Evolutionary conservation across 345 rosid genomes (phyloP), one percentile per base, ranked within the genome.

Genomic region (Aquilaria malaccensis): DNA sequence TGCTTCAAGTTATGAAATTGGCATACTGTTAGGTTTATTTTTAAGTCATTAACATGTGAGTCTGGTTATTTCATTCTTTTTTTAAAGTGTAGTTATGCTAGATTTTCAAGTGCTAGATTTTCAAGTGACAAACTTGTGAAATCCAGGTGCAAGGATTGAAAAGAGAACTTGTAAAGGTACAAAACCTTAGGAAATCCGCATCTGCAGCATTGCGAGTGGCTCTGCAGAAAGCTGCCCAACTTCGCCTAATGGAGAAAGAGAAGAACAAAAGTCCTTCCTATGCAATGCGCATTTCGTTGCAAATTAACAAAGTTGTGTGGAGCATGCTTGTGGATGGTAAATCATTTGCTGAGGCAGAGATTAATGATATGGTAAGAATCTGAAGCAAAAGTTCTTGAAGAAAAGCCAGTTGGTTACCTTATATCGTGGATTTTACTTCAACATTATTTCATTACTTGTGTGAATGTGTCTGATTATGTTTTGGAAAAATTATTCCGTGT

Each of bases 271-370:
- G 99, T 61, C 97, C 99, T 55, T 94, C 99, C 22, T 90, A 77
- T 81, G 99, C 99, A 53, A 94, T 94, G 99, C 95, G 93, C 50
- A 86, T 94, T 67, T 88, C 97, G 48, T 74, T 94, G 77, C 86
- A 88, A 80, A 94, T 90, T 54, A 77, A 77, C 55, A 88, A 88
- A 73, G 92, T 94, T 50, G 97, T 90, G 56, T 94, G 99, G 99
- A 83, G 82, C 76, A 94, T 94, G 99, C 95, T 94, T 68, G 73
- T 88, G 61, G 99, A 94, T 77, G 96, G 96, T 54, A 94, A 94
- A 88, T 71, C 97, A 62, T 90, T 94, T 83, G 99, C 99, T 15
- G 99, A 94, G 77, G 95, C 97, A 55, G 97, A 94, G 86, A 94
- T 94, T 75, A 94, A 85, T 82, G 97, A 94, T 80, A 78, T 94